A percentile compares a stretch with the other conserved stretches of the same genome.
phyloP scores from a whole-genome alignment of 1,139 yeast species.

The Candida sanyaensis region DNA sequence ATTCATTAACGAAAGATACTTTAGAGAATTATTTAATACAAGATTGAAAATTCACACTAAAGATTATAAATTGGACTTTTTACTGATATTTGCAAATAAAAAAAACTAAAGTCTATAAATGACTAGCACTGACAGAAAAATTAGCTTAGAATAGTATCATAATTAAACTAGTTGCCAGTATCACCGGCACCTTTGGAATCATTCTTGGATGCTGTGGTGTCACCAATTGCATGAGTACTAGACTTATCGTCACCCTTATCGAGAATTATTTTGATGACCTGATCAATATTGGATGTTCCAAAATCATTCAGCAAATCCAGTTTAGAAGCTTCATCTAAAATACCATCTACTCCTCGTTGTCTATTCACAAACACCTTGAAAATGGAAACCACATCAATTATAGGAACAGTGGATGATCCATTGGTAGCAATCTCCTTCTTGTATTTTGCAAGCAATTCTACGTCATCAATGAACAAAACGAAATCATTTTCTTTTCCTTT shows the following conservation, averaged over 20 bases:
- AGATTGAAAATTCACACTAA: constrained; percentile 3
- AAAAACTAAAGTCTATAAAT: neutral
- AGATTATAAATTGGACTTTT: constrained; percentile 1
- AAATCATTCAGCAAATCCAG: constrained; percentile 65
- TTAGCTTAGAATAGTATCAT: too few relatives aligned
- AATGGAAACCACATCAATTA: constrained; percentile 63
- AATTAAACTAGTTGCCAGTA: constrained; percentile 23
- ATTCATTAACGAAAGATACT: constrained; percentile 8
- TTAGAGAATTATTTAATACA: constrained; percentile 3
- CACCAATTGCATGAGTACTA: constrained; percentile 19
- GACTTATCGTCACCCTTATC: constrained; percentile 54
- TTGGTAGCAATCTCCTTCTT: constrained; percentile 21
- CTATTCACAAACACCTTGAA: constrained; percentile 64
- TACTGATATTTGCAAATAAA: neutral
- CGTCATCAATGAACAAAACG: constrained; percentile 61
- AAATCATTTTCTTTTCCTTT: constrained; percentile 68
- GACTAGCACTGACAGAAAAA: neutral
- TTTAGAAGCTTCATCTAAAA: constrained; percentile 72
- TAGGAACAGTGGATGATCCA: constrained; percentile 56
- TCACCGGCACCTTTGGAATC: constrained; percentile 41
- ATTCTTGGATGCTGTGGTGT: constrained; percentile 28
- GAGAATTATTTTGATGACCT: constrained; percentile 55
- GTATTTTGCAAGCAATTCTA: constrained; percentile 50
- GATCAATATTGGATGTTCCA: constrained; percentile 52
- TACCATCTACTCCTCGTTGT: constrained; percentile 72